phyloP scores from a whole-genome alignment of 176 grass and related monocot genomes.

The Eragrostis curvula region DNA sequence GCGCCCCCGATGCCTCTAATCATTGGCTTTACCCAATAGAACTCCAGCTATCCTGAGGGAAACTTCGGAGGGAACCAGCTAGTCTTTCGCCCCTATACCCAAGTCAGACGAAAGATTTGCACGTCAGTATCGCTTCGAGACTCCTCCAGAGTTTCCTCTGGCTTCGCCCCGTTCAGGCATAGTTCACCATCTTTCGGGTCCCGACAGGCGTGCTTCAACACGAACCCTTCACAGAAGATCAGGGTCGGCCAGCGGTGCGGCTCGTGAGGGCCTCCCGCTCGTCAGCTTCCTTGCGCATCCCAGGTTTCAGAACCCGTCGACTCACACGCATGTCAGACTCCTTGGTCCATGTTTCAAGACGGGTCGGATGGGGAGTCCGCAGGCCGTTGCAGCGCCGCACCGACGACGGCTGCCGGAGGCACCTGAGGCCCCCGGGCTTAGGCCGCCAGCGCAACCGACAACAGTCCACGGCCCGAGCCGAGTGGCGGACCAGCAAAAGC shows the following conservation, averaged over 20 bases:
- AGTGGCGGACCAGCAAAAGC: not conserved
- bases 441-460: no score
- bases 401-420: no score
- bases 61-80: conserved; percentile 77
- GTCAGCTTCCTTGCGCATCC: conserved; percentile 18
- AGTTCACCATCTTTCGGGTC: conserved; percentile 89
- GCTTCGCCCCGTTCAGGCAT: conserved; percentile 64
- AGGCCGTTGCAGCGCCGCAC: conserved; percentile 29
- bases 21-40: conserved; percentile 80
- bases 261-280: conserved; percentile 20
- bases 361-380: conserved; percentile 63
- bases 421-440: no score
- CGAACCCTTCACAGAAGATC: conserved; percentile 62
- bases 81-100: conserved; percentile 81
- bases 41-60: conserved; percentile 82
- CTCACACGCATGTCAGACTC: conserved; percentile 66
- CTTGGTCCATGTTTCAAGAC: conserved; percentile 78
- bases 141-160: conserved; percentile 76
- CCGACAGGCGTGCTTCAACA: conserved; percentile 67
- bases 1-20: conserved; percentile 80
- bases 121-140: conserved; percentile 71
- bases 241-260: conserved; percentile 56
- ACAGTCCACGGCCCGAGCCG: no score
- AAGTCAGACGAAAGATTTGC: conserved; percentile 76
- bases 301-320: conserved; percentile 53